A percentile compares a stretch with the other conserved stretches of the same genome.
Conservation (phyloP, 805 yeast genomes). For the Millerozyma acaciae region DNA sequence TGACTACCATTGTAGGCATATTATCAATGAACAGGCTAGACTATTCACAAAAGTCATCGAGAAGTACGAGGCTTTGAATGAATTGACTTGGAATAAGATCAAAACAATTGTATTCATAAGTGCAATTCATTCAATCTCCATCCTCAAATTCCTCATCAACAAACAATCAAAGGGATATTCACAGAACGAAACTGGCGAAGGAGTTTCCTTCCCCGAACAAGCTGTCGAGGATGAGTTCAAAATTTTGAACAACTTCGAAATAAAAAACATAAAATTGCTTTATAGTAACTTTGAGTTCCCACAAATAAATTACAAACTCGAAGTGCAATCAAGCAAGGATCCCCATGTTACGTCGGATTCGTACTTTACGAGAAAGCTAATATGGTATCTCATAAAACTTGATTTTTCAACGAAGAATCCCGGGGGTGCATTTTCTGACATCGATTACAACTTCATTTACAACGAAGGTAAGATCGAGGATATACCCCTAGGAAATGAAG, state of each 20-base stretch:
- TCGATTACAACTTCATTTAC: constrained; percentile 11
- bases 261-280: constrained; percentile 14
- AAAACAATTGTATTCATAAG: constrained; percentile 22
- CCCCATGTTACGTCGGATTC: constrained; percentile 18
- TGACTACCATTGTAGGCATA: constrained; percentile 8
- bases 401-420: constrained; percentile 15
- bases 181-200: constrained; percentile 7
- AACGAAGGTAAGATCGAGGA: constrained; percentile 5
- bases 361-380: constrained; percentile 21
- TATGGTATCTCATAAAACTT: constrained; percentile 28
- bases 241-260: constrained; percentile 22
- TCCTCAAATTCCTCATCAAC: constrained; percentile 25
- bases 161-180: constrained; percentile 13
- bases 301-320: constrained; percentile 11
- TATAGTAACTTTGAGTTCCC: constrained; percentile 21
- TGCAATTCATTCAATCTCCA: constrained; percentile 27
- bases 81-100: constrained; percentile 5
- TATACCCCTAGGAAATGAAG: neutral
- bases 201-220: constrained; percentile 9
- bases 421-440: constrained; percentile 6
- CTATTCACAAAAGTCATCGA: constrained; percentile 26
- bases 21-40: constrained; percentile 30
- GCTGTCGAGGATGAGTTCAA: constrained; percentile 1
- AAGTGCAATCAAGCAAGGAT: constrained; percentile 1
- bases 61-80: constrained; percentile 14